Evolutionary conservation across 2,329 filamentous ascomycete genomes (phyloP).

Genomic region (Neofusicoccum umdonicola): DNA sequence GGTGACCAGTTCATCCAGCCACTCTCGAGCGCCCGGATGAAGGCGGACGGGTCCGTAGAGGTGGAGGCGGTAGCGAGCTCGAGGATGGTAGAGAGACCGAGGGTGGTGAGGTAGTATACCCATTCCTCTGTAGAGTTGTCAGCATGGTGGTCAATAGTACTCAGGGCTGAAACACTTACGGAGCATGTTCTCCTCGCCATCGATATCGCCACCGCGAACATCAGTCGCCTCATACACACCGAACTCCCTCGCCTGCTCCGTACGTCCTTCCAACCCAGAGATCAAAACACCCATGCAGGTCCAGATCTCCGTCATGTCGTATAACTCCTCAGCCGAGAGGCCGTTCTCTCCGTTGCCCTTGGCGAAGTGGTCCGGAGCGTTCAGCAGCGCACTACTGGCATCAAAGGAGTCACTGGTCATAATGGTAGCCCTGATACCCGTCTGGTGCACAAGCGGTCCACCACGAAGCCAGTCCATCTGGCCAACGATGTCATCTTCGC

Average conservation of each 20-base stretch:
- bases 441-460: constrained; percentile 50
- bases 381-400: constrained; percentile 54
- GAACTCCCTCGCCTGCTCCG: constrained; percentile 52
- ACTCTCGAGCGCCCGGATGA: constrained; percentile 52
- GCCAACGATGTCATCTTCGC: constrained; percentile 58
- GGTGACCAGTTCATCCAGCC: constrained; percentile 59
- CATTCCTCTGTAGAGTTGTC: constrained; percentile 52
- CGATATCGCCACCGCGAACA: constrained; percentile 48
- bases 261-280: constrained; percentile 54
- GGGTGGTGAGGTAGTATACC: constrained; percentile 58
- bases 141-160: constrained; percentile 18
- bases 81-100: constrained; percentile 57
- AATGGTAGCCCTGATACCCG: constrained; percentile 45
- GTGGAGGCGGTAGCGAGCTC: constrained; percentile 45
- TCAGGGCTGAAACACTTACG: constrained; percentile 37
- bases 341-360: constrained; percentile 53
- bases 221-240: constrained; percentile 55
- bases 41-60: constrained; percentile 44
- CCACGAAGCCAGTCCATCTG: constrained; percentile 65
- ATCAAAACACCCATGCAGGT: constrained; percentile 58
- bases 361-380: constrained; percentile 55
- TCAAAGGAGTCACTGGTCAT: constrained; percentile 51
- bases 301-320: constrained; percentile 66
- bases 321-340: constrained; percentile 55
- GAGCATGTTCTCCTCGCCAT: constrained; percentile 53